Conservation (phyloP, 1,139 yeast species). For the Sugiyamaella novakii region DNA sequence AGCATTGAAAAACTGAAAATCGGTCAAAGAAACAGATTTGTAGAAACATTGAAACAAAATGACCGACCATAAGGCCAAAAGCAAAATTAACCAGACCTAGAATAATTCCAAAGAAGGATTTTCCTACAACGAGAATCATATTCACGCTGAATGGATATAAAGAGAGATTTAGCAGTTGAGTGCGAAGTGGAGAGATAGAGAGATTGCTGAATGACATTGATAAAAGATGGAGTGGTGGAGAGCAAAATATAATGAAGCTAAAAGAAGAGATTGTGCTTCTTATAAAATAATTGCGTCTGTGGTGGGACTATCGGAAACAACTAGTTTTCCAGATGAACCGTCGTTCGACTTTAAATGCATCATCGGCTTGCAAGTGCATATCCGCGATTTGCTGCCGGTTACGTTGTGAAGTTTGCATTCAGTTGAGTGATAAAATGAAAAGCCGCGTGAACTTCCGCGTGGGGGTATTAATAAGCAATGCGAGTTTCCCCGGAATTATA, state of each 20-base stretch:
- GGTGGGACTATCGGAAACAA: no score
- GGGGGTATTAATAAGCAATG: no score
- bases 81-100: slow-evolving; percentile 8
- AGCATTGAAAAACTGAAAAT: slow-evolving; percentile 11
- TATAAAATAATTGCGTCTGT: background rate
- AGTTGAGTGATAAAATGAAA: background rate
- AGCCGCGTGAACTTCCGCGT: slow-evolving; percentile 8
- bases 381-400: slow-evolving; percentile 6
- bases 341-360: no score
- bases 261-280: background rate
- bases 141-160: background rate
- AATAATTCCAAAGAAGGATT: slow-evolving; percentile 2
- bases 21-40: slow-evolving; percentile 16
- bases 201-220: no score
- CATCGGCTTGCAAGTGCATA: slow-evolving; percentile 8
- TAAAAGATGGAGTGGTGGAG: background rate
- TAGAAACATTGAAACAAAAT: slow-evolving; percentile 11
- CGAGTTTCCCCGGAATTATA: no score
- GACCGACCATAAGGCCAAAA: slow-evolving; percentile 13
- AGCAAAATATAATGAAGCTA: background rate
- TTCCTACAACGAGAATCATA: slow-evolving; percentile 3
- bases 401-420: no score
- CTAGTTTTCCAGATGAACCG: no score
- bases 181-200: no score
- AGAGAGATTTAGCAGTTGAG: background rate